phyloP scores from a whole-genome alignment of 192 early-diverging fungal genomes.

The Coemansia sp. region DNA sequence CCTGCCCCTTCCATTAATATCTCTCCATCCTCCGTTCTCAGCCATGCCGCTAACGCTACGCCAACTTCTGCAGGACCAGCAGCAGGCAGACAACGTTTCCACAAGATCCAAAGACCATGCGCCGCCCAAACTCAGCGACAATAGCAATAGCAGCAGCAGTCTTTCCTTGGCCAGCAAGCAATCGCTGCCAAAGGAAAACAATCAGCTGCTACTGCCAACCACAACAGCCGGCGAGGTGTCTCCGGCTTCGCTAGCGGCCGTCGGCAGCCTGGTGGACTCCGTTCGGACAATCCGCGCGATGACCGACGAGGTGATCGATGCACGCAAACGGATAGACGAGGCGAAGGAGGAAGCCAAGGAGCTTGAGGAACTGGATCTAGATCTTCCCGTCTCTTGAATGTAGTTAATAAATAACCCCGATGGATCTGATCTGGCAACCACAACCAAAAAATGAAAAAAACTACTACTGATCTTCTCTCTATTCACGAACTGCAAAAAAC shows the following conservation, averaged over 20 bases:
- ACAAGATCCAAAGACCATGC: not conserved
- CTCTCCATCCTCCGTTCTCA: not conserved
- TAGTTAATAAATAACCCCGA: not conserved
- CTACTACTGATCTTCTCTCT: not conserved
- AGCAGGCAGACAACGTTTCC: not conserved
- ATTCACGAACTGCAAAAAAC: not conserved
- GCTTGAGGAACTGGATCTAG: slow-evolving; percentile 1
- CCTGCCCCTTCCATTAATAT: too few relatives aligned
- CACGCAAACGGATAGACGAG: slow-evolving; percentile 36
- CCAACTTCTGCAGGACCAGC: slow-evolving; percentile 23
- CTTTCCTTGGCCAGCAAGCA: too few relatives aligned
- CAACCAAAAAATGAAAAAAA: not conserved
- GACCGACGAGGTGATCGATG: slow-evolving; percentile 59
- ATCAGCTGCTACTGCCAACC: too few relatives aligned
- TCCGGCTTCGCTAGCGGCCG: slow-evolving; percentile 59
- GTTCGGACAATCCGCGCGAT: slow-evolving; percentile 69
- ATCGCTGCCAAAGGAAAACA: too few relatives aligned
- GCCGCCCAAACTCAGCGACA: too few relatives aligned
- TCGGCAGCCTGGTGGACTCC: slow-evolving; percentile 56
- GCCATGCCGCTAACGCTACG: slow-evolving; percentile 21
- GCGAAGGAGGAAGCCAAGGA: slow-evolving; percentile 14
- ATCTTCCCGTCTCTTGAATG: not conserved
- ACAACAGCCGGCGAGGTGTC: slow-evolving; percentile 17
- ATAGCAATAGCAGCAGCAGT: too few relatives aligned
- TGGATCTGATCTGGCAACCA: not conserved